Conservation (phyloP, 192 early-diverging fungal genomes). For the Phycomyces nitens region DNA sequence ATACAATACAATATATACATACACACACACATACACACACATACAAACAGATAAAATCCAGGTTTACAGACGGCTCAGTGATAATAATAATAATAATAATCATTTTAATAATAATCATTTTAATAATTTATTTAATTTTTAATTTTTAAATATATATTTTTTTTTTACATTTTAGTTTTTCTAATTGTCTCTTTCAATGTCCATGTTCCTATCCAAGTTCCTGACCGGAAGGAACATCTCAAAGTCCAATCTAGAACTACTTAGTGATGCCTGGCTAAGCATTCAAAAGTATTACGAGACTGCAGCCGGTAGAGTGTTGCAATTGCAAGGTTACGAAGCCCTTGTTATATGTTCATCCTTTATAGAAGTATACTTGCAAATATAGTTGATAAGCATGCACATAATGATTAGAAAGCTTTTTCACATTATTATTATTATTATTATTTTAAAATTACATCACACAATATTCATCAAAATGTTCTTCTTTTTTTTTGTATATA, state of each 20-base stretch:
- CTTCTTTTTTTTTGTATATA: too few species aligned
- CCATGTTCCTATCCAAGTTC: conserved; percentile 38
- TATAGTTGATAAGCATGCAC: too few species aligned
- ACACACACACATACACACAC: too few species aligned
- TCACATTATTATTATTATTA: too few species aligned
- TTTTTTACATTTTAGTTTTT: not conserved
- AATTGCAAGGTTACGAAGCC: conserved; percentile 2
- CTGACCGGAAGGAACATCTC: conserved; percentile 33
- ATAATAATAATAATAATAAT: too few species aligned
- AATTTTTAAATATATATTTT: not conserved
- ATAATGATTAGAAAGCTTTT: too few species aligned
- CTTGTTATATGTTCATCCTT: not conserved
- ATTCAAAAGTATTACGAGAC: conserved; percentile 38
- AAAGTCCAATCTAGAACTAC: conserved; percentile 32
- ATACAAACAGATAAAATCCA: too few species aligned
- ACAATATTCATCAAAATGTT: too few species aligned
- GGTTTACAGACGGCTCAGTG: too few species aligned
- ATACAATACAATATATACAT: too few species aligned
- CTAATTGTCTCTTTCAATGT: conserved; percentile 2
- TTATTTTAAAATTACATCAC: too few species aligned
- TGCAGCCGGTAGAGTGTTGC: conserved; percentile 23
- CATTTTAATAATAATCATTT: not conserved
- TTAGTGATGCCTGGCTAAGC: conserved; percentile 30
- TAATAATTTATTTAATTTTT: not conserved
- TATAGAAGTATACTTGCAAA: not conserved